Conservation (phyloP, 768 basidiomycete genomes). For the Dentipellis sp. region DNA sequence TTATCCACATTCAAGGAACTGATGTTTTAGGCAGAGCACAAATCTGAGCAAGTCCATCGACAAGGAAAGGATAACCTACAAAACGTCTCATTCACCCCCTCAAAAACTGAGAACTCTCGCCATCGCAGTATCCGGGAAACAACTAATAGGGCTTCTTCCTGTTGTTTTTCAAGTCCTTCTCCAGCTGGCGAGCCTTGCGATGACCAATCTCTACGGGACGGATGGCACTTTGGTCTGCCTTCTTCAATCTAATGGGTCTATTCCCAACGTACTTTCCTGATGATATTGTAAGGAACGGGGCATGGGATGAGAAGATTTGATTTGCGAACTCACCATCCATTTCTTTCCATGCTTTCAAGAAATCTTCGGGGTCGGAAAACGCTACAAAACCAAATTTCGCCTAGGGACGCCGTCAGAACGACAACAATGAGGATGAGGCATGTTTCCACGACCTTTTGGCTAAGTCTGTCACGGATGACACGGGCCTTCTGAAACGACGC, state of each 20-base stretch:
- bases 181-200: conserved; percentile 83
- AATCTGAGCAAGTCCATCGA: too few relatives aligned
- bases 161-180: conserved; percentile 88
- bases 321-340: conserved; percentile 74
- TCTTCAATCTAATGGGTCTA: conserved; percentile 92
- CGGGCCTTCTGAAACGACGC: conserved; percentile 90
- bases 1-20: too few relatives aligned
- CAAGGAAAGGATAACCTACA: background rate
- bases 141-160: conserved; percentile 66
- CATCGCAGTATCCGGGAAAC: background rate
- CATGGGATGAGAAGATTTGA: background rate
- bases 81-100: background rate
- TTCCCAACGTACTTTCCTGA: conserved; percentile 97
- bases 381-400: conserved; percentile 97
- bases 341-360: conserved; percentile 97
- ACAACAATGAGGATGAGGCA: conserved; percentile 11
- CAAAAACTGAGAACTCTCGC: background rate
- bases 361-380: conserved; percentile 97
- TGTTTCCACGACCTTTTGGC: conserved; percentile 60
- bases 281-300: background rate
- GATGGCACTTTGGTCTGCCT: conserved; percentile 81
- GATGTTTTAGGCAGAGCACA: too few relatives aligned
- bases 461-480: conserved; percentile 89
- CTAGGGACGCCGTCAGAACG: conserved; percentile 28
- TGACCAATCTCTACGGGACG: conserved; percentile 90